Percentiles rank a stretch among this genome's conserved stretches.
Conservation (phyloP, 148 eudicot species). For the Arctostaphylos glauca region DNA sequence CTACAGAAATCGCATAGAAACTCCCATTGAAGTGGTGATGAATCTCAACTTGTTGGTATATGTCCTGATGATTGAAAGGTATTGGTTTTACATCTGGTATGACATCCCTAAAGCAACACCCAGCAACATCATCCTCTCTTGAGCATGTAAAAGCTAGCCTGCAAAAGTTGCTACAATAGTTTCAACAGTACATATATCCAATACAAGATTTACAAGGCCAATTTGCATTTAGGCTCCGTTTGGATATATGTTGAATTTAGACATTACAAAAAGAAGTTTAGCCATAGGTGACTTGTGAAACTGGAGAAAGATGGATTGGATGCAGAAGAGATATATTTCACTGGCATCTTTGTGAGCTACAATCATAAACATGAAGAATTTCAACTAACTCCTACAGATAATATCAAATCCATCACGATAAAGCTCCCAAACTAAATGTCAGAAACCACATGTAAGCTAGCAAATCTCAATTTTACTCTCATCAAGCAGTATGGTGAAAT, state of each 20-base stretch:
- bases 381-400: background rate
- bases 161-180: slow-evolving; percentile 12
- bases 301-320: background rate
- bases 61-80: slow-evolving; percentile 61
- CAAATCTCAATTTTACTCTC: background rate
- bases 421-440: background rate
- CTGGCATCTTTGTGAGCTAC: background rate
- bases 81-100: slow-evolving; percentile 46
- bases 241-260: background rate
- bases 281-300: background rate
- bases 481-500: background rate
- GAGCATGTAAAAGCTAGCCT: slow-evolving; percentile 70
- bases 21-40: slow-evolving; percentile 50
- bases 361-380: background rate
- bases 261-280: background rate
- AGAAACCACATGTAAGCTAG: background rate
- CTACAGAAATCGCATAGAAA: slow-evolving; percentile 69
- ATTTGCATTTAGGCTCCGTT: background rate
- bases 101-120: slow-evolving; percentile 48
- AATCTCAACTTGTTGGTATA: slow-evolving; percentile 77
- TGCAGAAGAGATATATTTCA: background rate
- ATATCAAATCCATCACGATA: background rate
- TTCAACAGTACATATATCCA: background rate
- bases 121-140: slow-evolving; percentile 44
- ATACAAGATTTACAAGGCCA: background rate